A percentile compares a stretch with the other conserved stretches of the same genome.
Evolutionary conservation across 2,329 filamentous ascomycete species (phyloP).

Genomic region (Dactylonectria macrodidyma): DNA sequence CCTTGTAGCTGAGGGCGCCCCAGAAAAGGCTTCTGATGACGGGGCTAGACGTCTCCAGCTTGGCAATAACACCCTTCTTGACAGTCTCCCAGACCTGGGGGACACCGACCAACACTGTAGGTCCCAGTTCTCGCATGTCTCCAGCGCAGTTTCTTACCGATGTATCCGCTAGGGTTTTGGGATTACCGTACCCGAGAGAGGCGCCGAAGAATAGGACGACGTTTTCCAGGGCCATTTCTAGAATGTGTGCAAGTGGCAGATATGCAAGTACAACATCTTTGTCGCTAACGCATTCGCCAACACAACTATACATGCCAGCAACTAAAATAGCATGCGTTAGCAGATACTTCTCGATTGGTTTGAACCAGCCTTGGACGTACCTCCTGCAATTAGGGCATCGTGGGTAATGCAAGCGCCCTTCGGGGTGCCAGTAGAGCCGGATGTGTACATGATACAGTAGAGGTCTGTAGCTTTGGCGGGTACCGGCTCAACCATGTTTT

Average conservation of each 20-base stretch:
- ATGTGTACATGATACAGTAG: conserved; percentile 89
- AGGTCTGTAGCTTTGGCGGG: conserved; percentile 82
- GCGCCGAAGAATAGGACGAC: conserved; percentile 89
- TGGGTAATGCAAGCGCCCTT: conserved; percentile 93
- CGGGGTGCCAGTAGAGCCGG: conserved; percentile 88
- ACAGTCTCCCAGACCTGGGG: conserved; percentile 97
- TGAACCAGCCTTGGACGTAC: conserved; percentile 55
- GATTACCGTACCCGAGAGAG: conserved; percentile 92
- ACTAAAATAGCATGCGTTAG: conserved; percentile 57
- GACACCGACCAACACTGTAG: conserved; percentile 92
- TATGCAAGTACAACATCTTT: conserved; percentile 89
- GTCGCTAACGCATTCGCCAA: conserved; percentile 82
- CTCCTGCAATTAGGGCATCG: conserved; percentile 81
- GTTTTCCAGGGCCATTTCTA: conserved; percentile 96
- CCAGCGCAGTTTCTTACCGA: conserved; percentile 91
- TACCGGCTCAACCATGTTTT: conserved; percentile 77
- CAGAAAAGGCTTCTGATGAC: conserved; percentile 84
- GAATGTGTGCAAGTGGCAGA: conserved; percentile 93
- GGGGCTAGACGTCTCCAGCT: conserved; percentile 78
- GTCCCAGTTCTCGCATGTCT: conserved; percentile 91
- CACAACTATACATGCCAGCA: conserved; percentile 83
- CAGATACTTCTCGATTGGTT: conserved; percentile 7
- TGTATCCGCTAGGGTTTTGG: conserved; percentile 86
- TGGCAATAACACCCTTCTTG: conserved; percentile 89
- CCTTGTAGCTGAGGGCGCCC: conserved; percentile 73